These are phyloP conservation scores for Pseudopithomyces maydicus DNA, from an alignment of 2,329 filamentous ascomycete genomes.

Conservation along the genomic window DNA sequence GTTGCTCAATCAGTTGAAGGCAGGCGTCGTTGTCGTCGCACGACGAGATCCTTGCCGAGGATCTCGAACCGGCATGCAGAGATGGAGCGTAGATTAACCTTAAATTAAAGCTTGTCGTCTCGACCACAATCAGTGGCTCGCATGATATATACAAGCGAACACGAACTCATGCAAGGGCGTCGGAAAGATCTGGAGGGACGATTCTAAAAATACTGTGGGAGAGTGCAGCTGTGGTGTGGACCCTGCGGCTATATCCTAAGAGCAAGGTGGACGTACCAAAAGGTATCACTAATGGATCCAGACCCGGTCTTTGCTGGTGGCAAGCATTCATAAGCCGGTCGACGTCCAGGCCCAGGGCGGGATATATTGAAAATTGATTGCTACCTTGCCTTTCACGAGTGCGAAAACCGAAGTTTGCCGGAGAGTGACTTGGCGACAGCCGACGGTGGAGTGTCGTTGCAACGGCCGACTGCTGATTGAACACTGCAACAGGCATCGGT, in stretches of 20 bases:
- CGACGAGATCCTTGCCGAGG: conserved; percentile 34
- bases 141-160: conserved; percentile 34
- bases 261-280: conserved; percentile 10
- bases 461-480: too few relatives aligned
- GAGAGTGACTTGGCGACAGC: conserved; percentile 20
- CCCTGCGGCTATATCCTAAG: conserved; percentile 13
- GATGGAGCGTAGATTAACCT: conserved; percentile 47
- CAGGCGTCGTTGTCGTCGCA: conserved; percentile 21
- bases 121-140: conserved; percentile 25
- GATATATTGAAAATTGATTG: conserved; percentile 44
- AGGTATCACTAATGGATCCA: conserved; percentile 27
- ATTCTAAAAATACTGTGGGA: conserved; percentile 37
- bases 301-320: conserved; percentile 26
- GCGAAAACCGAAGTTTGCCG: conserved; percentile 18
- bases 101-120: conserved; percentile 48
- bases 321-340: conserved; percentile 22
- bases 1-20: conserved; percentile 16
- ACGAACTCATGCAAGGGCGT: conserved; percentile 35
- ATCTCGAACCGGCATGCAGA: conserved; percentile 40
- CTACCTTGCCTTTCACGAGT: conserved; percentile 27
- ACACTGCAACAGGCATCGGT: too few relatives aligned
- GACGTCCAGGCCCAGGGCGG: conserved; percentile 20
- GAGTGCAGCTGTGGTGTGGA: conserved; percentile 19
- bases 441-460: background rate
- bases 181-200: conserved; percentile 21